These are phyloP conservation scores for Yamadazyma oceani DNA, from an alignment of 1,139 yeast genomes.

Conservation along the genomic window DNA sequence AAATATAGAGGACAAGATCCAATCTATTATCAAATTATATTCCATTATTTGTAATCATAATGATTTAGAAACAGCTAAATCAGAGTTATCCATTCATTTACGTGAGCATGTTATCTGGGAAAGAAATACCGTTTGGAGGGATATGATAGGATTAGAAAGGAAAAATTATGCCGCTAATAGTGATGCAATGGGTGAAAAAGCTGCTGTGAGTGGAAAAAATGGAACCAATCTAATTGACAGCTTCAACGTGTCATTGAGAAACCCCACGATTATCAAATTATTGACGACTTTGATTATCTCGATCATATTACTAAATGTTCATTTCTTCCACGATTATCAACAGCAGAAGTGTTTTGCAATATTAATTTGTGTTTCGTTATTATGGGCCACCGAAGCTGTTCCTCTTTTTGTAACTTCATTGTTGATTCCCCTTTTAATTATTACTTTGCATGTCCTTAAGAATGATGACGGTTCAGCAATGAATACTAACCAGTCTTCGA, in stretches of 20 bases:
- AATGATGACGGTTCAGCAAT: slow-evolving; percentile 56
- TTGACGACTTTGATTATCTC: slow-evolving; percentile 44
- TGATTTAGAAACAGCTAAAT: slow-evolving; percentile 42
- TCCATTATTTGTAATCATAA: slow-evolving; percentile 45
- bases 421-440: slow-evolving; percentile 60
- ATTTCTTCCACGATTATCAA: slow-evolving; percentile 69
- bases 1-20: slow-evolving; percentile 44
- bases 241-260: slow-evolving; percentile 39
- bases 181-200: slow-evolving; percentile 11
- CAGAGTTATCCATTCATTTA: slow-evolving; percentile 58
- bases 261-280: slow-evolving; percentile 50
- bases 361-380: slow-evolving; percentile 70
- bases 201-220: slow-evolving; percentile 4
- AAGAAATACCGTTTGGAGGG: slow-evolving; percentile 96
- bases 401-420: slow-evolving; percentile 70
- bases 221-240: slow-evolving; percentile 13
- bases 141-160: slow-evolving; percentile 84
- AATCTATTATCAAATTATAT: slow-evolving; percentile 36
- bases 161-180: slow-evolving; percentile 43
- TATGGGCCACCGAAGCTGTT: slow-evolving; percentile 83
- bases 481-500: slow-evolving; percentile 55
- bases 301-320: slow-evolving; percentile 47
- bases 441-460: slow-evolving; percentile 54
- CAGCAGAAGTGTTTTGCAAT: slow-evolving; percentile 79
- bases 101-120: slow-evolving; percentile 84